Evolutionary conservation across 495 filamentous ascomycete species (phyloP).

Genomic region (Aspergillus biplanus): DNA sequence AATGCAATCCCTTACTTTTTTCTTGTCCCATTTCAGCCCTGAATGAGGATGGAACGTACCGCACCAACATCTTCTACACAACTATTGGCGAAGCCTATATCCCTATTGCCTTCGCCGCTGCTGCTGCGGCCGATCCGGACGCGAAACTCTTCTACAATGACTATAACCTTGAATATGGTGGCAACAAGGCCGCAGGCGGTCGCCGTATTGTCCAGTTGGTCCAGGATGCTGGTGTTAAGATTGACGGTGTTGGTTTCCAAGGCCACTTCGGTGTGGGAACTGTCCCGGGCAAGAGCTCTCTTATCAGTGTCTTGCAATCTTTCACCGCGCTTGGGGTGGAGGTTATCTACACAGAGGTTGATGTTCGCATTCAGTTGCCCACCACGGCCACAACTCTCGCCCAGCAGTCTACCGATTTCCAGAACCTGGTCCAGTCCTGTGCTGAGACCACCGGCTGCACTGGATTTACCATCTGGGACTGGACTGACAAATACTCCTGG

Average conservation of each 20-base stretch:
- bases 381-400: conserved; percentile 47
- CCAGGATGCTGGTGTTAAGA: conserved; percentile 53
- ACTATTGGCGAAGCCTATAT: conserved; percentile 49
- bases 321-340: conserved; percentile 59
- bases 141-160: conserved; percentile 69
- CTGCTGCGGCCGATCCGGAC: conserved; percentile 49
- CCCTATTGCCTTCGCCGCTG: conserved; percentile 51
- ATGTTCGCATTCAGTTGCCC: conserved; percentile 59
- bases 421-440: conserved; percentile 61
- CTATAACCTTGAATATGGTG: conserved; percentile 65
- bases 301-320: conserved; percentile 50
- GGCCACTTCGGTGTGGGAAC: conserved; percentile 62
- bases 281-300: conserved; percentile 50
- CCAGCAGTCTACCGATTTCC: conserved; percentile 63
- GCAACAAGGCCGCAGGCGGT: conserved; percentile 50
- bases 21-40: conserved; percentile 30
- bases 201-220: conserved; percentile 57
- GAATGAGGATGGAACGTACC: conserved; percentile 51
- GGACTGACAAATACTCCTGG: conserved; percentile 65
- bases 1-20: not conserved
- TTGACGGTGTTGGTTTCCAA: conserved; percentile 70
- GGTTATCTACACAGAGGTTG: conserved; percentile 65
- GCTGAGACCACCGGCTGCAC: conserved; percentile 60
- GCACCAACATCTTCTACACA: conserved; percentile 45
- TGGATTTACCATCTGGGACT: conserved; percentile 71